These are phyloP conservation scores for Lachancea waltii DNA, from an alignment of 805 yeast genomes.

Conservation along the genomic window DNA sequence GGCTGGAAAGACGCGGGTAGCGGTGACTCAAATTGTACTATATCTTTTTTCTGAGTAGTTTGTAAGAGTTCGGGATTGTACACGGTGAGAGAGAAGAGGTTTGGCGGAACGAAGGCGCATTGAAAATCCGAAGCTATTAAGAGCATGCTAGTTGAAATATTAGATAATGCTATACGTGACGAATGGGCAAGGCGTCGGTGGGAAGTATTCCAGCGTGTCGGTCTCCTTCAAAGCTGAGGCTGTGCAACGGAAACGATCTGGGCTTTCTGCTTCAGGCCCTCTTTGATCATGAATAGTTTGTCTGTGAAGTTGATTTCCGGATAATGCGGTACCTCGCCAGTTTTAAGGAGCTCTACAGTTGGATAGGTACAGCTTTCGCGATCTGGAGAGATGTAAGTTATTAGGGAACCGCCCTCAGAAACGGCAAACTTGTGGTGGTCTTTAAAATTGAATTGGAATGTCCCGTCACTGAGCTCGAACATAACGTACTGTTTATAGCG, in stretches of 20 bases:
- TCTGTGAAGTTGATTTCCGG: conserved; percentile 40
- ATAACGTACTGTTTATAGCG: conserved; percentile 75
- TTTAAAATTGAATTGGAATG: conserved; percentile 88
- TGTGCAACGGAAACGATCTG: conserved; percentile 11
- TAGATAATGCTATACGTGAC: neutral
- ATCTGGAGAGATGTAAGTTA: conserved; percentile 77
- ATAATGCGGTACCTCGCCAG: conserved; percentile 42
- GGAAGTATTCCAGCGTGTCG: neutral
- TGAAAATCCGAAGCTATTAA: too few species aligned
- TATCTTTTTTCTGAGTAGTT: too few species aligned
- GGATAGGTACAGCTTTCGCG: conserved; percentile 66
- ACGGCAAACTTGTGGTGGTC: conserved; percentile 89
- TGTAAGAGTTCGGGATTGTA: too few species aligned
- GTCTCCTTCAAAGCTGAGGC: conserved; percentile 3
- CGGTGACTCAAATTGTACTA: too few species aligned
- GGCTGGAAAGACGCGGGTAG: too few species aligned
- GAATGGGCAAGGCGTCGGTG: neutral
- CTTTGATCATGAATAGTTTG: conserved; percentile 53
- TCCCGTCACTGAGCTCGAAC: conserved; percentile 91
- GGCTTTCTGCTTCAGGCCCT: conserved; percentile 46
- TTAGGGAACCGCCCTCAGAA: conserved; percentile 64
- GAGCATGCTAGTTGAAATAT: neutral
- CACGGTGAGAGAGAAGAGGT: too few species aligned
- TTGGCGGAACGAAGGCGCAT: neutral
- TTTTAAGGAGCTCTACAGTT: conserved; percentile 40